A percentile compares a stretch with the other conserved stretches of the same genome.
Evolutionary conservation across 2,329 filamentous ascomycete species (phyloP).

Genomic region (Alternaria gansuensis): DNA sequence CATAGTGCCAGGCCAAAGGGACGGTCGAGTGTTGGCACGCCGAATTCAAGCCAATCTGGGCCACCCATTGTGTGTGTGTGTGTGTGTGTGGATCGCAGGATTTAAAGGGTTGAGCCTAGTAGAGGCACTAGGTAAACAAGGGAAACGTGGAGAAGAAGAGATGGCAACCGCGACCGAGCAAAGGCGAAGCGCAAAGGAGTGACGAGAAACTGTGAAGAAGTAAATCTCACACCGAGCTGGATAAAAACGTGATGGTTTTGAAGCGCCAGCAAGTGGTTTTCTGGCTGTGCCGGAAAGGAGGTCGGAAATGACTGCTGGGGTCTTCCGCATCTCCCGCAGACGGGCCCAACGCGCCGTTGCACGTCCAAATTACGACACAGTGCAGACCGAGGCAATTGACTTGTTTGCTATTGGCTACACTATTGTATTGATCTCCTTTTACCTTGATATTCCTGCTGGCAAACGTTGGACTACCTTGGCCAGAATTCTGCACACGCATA

Average conservation of each 20-base stretch:
- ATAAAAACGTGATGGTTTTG: constrained; percentile 31
- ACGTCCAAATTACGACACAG: constrained; percentile 32
- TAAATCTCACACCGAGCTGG: constrained; percentile 31
- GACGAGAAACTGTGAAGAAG: constrained; percentile 42
- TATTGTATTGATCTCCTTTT: constrained; percentile 12
- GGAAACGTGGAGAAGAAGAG: constrained; percentile 23
- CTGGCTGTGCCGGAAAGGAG: constrained; percentile 47
- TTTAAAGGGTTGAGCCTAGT: constrained; percentile 23
- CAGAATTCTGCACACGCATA: constrained; percentile 15
- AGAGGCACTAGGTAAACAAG: constrained; percentile 26
- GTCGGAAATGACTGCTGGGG: constrained; percentile 47
- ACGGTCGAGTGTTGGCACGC: constrained; percentile 82
- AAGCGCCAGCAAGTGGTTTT: constrained; percentile 38
- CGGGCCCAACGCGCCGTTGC: constrained; percentile 30
- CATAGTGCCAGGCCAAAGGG: constrained; percentile 92
- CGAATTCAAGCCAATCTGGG: constrained; percentile 62
- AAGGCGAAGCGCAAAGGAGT: constrained; percentile 39
- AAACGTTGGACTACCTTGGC: constrained; percentile 19
- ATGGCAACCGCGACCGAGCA: constrained; percentile 35
- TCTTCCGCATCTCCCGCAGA: constrained; percentile 42
- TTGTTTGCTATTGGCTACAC: constrained; percentile 28
- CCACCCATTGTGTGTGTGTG: constrained; percentile 57
- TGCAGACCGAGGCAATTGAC: constrained; percentile 34
- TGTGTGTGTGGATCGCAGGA: constrained; percentile 18
- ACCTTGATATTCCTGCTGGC: constrained; percentile 9